A percentile compares a stretch with the other conserved stretches of the same genome.
These are phyloP conservation scores for Saccharomycopsis sp. DNA, from an alignment of 805 yeast species.

Conservation along the genomic window DNA sequence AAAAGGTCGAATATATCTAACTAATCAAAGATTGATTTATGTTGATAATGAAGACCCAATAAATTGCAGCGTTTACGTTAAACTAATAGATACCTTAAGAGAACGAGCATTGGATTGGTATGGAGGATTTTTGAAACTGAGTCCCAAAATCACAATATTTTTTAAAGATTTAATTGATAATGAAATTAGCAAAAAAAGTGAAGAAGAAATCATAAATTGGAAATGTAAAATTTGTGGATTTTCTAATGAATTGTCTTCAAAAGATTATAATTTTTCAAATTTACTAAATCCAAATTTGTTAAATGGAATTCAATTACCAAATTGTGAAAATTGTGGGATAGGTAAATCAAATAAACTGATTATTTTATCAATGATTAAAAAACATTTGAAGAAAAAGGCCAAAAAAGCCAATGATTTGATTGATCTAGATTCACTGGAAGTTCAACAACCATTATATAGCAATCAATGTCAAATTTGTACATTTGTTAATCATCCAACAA, in stretches of 20 bases:
- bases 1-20: slow-evolving; percentile 68
- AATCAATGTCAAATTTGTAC: slow-evolving; percentile 52
- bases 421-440: too few species aligned
- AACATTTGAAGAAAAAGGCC: too few species aligned
- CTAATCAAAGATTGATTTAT: slow-evolving; percentile 63
- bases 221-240: slow-evolving; percentile 83
- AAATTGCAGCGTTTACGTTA: slow-evolving; percentile 36
- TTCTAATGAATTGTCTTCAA: slow-evolving; percentile 35
- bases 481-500: slow-evolving; percentile 71
- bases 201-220: slow-evolving; percentile 40
- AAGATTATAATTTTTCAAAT: slow-evolving; percentile 22
- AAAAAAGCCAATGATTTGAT: too few species aligned
- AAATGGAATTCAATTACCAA: slow-evolving; percentile 26
- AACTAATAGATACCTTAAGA: slow-evolving; percentile 27
- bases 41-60: slow-evolving; percentile 42
- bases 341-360: slow-evolving; percentile 25
- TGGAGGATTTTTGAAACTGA: slow-evolving; percentile 57
- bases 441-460: too few species aligned
- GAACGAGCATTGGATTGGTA: slow-evolving; percentile 31
- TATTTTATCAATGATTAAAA: too few species aligned
- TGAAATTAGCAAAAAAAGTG: not conserved
- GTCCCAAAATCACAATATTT: slow-evolving; percentile 59
- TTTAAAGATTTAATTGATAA: slow-evolving; percentile 21
- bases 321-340: slow-evolving; percentile 50
- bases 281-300: slow-evolving; percentile 10